Percentiles rank a stretch among this genome's conserved stretches.
Conservation (phyloP, 306 rosid genomes). For the Senna tora region DNA sequence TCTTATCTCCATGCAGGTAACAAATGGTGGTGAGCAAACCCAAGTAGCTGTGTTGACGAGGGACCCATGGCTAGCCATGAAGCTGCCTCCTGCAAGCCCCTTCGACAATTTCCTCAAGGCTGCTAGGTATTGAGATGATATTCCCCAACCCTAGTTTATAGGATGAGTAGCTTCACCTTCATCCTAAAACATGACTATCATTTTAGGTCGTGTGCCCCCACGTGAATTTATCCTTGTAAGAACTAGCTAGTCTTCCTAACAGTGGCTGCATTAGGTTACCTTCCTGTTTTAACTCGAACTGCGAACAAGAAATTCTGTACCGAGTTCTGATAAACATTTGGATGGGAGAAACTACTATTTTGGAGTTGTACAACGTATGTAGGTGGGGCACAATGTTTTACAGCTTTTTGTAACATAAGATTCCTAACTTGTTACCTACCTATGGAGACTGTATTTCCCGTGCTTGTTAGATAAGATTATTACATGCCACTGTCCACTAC, state of each 20-base stretch:
- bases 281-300: background rate
- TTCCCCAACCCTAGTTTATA: constrained; percentile 9
- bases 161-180: constrained; percentile 27
- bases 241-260: constrained; percentile 14
- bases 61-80: constrained; percentile 70
- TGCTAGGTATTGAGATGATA: constrained; percentile 71
- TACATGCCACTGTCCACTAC: background rate
- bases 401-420: background rate
- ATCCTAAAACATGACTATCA: constrained; percentile 11
- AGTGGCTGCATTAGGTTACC: background rate
- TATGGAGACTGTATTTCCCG: background rate
- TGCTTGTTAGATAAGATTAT: background rate
- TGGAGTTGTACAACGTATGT: background rate
- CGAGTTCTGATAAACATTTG: background rate
- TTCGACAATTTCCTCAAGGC: constrained; percentile 97
- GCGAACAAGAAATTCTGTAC: background rate
- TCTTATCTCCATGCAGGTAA: constrained; percentile 41
- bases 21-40: constrained; percentile 40
- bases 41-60: constrained; percentile 42
- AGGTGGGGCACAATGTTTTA: constrained; percentile 4
- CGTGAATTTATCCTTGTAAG: constrained; percentile 4
- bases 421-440: background rate
- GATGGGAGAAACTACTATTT: background rate
- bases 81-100: constrained; percentile 97
- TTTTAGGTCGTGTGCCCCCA: constrained; percentile 10